Percentiles rank a stretch among this genome's conserved stretches.
phyloP scores from a whole-genome alignment of 176 grass and related monocot species.

The Oryza rufipogon region DNA sequence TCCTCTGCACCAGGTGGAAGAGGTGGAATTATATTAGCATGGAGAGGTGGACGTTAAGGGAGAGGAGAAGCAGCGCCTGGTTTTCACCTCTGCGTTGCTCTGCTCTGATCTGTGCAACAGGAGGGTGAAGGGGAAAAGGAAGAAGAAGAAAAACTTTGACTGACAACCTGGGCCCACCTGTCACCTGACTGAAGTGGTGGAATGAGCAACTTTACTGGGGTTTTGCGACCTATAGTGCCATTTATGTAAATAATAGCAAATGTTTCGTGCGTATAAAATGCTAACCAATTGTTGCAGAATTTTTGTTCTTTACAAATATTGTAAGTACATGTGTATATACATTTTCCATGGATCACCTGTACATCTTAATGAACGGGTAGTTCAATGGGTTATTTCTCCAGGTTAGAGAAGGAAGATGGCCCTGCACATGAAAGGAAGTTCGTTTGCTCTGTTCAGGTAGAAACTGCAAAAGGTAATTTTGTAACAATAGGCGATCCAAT shows the following conservation, averaged over 20 bases:
- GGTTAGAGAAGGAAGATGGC: slow-evolving; percentile 78
- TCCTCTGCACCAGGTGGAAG: too few species aligned
- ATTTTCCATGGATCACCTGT: not conserved
- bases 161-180: not conserved
- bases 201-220: not conserved
- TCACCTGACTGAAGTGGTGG: not conserved
- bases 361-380: not conserved
- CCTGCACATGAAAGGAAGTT: slow-evolving; percentile 69
- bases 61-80: too few species aligned
- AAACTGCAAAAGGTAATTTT: slow-evolving; percentile 34
- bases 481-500: slow-evolving; percentile 57
- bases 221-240: not conserved
- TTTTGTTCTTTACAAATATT: not conserved
- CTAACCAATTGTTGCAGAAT: not conserved
- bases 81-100: too few species aligned
- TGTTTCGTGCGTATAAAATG: not conserved
- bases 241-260: not conserved
- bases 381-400: slow-evolving; percentile 45
- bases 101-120: too few species aligned
- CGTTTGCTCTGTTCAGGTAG: slow-evolving; percentile 68
- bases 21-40: too few species aligned
- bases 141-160: not conserved
- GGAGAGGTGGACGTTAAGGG: too few species aligned
- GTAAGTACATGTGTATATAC: not conserved
- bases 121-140: not conserved